Evolutionary conservation across 805 yeast genomes (phyloP), one percentile per base, ranked within the genome.

Genomic region (Candida ortonii): DNA sequence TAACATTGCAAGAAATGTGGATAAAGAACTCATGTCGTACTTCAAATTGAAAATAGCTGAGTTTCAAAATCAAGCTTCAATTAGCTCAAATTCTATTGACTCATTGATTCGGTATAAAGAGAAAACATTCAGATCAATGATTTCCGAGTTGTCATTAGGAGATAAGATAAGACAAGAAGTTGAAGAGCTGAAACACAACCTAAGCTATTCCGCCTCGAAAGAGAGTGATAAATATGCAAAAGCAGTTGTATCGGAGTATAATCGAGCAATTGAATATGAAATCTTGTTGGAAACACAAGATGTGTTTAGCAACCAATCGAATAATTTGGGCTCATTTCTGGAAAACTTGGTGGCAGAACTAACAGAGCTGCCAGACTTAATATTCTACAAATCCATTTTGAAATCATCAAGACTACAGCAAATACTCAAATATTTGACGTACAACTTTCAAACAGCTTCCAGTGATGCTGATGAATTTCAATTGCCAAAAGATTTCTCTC

Each of bases 131-230:
- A 25, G 41, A 13, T 38, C 44, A 9, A 38, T 41, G 39, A 28
- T 45, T 15, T 39, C 42, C 3, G 42, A 45, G 27, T 33, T 45
- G 15, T 39, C 45, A 8, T 28, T 37, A 12, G 24, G 36, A 15
- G 46, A 45, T 24, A 37, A 34, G 25, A 28, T 34, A 22, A 33
- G 28, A n/a, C 41, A 41, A 13, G 46, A 45, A 19, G 29, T 45
- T 30, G 44, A 45, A 4, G 42, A 34, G 11, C 26, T 36, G 16
- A 30, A 28, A 13, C 34, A 33, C 16, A 32, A 34, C 16, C 25
- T 39, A 15, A 16, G 26, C n/a, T 23, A 22, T 8, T 21, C 39
- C 3, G 32, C 22, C 3, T 23, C 34, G 22, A 25, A 26, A 14
- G 13, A 25, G 7, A 34, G 28, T 17, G 36, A 26, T 20, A 33